Evolutionary conservation across 2,329 filamentous ascomycete species (phyloP), one percentile per base, ranked within the genome.

Genomic region (Botrytis hyacinthi): DNA sequence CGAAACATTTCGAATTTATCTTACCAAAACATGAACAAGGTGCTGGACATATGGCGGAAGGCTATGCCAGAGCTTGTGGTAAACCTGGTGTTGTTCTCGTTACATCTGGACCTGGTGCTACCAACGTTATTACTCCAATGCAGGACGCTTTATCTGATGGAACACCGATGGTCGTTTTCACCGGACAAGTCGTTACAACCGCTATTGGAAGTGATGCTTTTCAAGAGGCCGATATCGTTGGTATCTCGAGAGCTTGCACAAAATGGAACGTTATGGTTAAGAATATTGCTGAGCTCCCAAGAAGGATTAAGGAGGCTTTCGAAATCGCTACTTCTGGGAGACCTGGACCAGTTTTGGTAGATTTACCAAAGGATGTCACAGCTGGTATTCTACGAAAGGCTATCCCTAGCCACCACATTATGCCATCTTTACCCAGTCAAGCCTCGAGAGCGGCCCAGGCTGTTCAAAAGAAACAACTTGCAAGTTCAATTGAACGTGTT

Each of bases 261-360:
- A 98, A 98, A 86, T 99, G 96, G 96, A 98, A 98, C 80, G 94
- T 97, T 75, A 97, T 98, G 94, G 94, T 98, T 67, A 98, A 97
- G 88, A 95, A 92, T 82, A 91, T 97, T 72, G 94, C 93, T 69
- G 96, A 99, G 84, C 87, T 99, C 73, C 96, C 96, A 69, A 90
- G 93, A 79, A 90, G 95, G 77, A 98, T 98, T 81, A 97, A 98
- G 83, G 96, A 98, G 85, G 96, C 96, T 67, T 98, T 98, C 81
- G 95, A 98, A 85, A 98, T 98, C 81, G 96, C 96, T 59, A 98
- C 94, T 60, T 96, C 92, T 79, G 96, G 96, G 75, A 90, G 96
- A 67, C 96, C 96, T 22, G 96, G 96, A 37, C 96, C 96, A 42
- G 96, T 98, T 51, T 89, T 99, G 75, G 94, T 99, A 76, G 96